Conservation (phyloP, 2,329 filamentous ascomycete genomes). For the Aspergillus fructus region DNA sequence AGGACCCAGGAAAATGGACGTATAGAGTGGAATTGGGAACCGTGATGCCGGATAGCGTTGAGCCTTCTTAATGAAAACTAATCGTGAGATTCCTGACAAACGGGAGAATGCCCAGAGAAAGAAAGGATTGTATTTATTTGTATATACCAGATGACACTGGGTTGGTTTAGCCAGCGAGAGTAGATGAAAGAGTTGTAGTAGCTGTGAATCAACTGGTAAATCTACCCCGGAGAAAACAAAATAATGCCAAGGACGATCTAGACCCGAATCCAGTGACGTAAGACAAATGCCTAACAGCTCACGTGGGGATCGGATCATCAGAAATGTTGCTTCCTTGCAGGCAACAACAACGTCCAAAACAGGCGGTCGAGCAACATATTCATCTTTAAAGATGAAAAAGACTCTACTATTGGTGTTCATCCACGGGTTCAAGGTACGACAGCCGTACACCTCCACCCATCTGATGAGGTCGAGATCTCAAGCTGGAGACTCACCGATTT, state of each 20-base stretch:
- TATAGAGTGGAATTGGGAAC: neutral
- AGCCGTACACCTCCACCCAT: neutral
- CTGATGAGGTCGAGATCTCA: neutral
- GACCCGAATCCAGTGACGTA: neutral
- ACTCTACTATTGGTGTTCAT: slow-evolving; percentile 49
- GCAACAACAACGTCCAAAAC: neutral
- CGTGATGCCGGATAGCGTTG: neutral
- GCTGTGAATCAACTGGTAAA: neutral
- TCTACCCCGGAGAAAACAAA: neutral
- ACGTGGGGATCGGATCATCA: neutral
- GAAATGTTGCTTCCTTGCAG: neutral
- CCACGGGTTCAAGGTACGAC: slow-evolving; percentile 49
- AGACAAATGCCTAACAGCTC: neutral
- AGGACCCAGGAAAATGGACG: neutral
- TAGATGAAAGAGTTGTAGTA: neutral
- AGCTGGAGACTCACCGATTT: neutral
- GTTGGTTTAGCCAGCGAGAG: neutral
- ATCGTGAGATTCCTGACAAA: neutral
- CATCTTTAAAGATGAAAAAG: slow-evolving; percentile 39
- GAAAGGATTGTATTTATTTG: neutral
- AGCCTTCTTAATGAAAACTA: neutral
- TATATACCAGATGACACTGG: neutral
- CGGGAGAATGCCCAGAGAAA: neutral
- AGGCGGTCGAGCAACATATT: neutral
- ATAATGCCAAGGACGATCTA: neutral